These are phyloP conservation scores for Solanum medicagineum DNA, from an alignment of 257 asterid species.

Conservation along the genomic window DNA sequence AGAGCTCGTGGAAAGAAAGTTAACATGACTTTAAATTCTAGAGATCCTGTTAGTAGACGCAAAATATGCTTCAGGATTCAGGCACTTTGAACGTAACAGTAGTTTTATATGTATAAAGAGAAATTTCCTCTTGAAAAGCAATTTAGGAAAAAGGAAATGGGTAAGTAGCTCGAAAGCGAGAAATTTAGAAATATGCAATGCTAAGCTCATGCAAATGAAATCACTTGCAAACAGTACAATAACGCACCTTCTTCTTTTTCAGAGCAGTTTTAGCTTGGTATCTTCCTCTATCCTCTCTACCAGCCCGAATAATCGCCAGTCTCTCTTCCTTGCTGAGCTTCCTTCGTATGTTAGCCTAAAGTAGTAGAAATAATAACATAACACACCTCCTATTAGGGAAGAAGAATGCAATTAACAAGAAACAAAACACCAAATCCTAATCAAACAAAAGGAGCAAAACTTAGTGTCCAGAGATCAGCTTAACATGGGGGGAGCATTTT, in stretches of 20 bases:
- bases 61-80: background rate
- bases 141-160: background rate
- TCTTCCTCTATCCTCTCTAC: constrained; percentile 67
- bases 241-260: constrained; percentile 62
- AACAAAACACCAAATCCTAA: background rate
- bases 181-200: background rate
- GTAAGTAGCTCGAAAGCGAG: background rate
- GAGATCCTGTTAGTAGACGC: background rate
- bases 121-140: background rate
- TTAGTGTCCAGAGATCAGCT: background rate
- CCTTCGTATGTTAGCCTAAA: constrained; percentile 61
- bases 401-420: background rate
- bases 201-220: background rate
- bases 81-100: background rate
- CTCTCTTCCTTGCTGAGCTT: constrained; percentile 68
- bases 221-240: background rate
- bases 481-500: background rate
- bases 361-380: constrained; percentile 10
- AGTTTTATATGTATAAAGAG: background rate
- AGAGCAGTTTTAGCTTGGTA: constrained; percentile 53
- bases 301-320: constrained; percentile 45
- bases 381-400: background rate
- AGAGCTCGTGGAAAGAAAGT: background rate
- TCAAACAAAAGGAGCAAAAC: background rate
- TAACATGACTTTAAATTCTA: background rate